phyloP scores from a whole-genome alignment of 257 asterid genomes.

The Capsicum pubescens region DNA sequence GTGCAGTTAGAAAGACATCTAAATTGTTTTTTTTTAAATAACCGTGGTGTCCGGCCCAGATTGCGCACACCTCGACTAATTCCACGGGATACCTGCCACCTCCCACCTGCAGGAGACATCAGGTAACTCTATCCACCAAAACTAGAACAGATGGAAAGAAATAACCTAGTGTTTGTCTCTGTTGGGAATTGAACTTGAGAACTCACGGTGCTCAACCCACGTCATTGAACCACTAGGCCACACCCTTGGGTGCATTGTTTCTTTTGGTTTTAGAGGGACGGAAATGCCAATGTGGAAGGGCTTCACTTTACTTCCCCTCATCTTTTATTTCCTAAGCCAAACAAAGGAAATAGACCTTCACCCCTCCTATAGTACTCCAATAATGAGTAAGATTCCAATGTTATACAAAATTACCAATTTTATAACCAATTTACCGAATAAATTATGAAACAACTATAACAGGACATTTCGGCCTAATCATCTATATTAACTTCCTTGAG shows the following conservation, averaged over 20 bases:
- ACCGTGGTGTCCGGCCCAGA: too few relatives aligned
- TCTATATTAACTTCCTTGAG: neutral
- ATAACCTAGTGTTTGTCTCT: too few relatives aligned
- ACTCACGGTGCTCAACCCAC: too few relatives aligned
- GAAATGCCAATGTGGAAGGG: slow-evolving; percentile 10
- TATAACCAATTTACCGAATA: neutral
- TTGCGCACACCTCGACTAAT: too few relatives aligned
- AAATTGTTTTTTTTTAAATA: neutral
- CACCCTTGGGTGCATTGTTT: neutral
- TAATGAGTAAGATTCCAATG: neutral
- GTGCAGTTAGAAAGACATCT: slow-evolving; percentile 22
- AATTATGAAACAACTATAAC: slow-evolving; percentile 22
- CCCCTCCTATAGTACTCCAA: neutral
- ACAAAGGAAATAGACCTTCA: neutral
- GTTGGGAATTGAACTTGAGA: too few relatives aligned
- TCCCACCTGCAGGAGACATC: too few relatives aligned
- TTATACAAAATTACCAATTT: neutral
- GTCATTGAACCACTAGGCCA: too few relatives aligned
- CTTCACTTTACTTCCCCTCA: neutral
- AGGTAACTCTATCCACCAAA: too few relatives aligned
- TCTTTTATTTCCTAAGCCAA: slow-evolving; percentile 1
- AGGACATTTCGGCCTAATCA: neutral
- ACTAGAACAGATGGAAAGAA: too few relatives aligned
- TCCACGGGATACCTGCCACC: too few relatives aligned
- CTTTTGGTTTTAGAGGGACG: neutral